Evolutionary conservation across 345 rosid species (phyloP).

Genomic region (Rhizophora apiculata): DNA sequence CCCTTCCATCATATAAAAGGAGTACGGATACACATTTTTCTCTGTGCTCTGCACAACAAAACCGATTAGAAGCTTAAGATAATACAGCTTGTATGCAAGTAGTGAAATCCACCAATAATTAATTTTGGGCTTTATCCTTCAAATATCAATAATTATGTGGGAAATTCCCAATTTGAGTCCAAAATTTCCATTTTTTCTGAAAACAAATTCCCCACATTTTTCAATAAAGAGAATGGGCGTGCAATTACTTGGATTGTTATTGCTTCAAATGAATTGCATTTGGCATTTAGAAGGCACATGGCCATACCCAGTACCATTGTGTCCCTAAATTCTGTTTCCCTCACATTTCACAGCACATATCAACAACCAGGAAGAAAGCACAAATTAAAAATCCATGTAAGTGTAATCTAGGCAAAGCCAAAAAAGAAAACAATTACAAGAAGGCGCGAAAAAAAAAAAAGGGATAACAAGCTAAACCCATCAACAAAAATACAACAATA

Average conservation of each 20-base stretch:
- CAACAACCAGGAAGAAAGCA: not conserved
- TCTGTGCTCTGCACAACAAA: not conserved
- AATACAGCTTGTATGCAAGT: too few relatives aligned
- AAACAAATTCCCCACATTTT: not conserved
- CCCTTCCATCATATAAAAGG: not conserved
- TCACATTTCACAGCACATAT: not conserved
- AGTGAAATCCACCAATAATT: too few relatives aligned
- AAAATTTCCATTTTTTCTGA: not conserved
- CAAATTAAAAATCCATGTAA: not conserved
- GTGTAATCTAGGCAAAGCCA: not conserved
- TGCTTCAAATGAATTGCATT: not conserved
- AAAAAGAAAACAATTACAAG: not conserved
- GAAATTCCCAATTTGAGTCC: not conserved
- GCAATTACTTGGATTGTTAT: not conserved
- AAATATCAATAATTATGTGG: too few relatives aligned
- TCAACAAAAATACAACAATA: not conserved
- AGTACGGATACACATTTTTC: not conserved
- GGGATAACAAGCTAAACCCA: not conserved
- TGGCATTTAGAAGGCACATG: not conserved
- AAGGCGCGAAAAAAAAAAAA: too few relatives aligned
- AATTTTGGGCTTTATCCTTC: too few relatives aligned
- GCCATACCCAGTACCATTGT: not conserved
- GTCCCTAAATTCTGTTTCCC: not conserved
- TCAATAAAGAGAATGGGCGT: not conserved
- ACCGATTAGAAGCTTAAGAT: too few relatives aligned